A percentile compares a stretch with the other conserved stretches of the same genome.
phyloP scores from a whole-genome alignment of 2,329 filamentous ascomycete species.

The Chaetomiaceae sp. region DNA sequence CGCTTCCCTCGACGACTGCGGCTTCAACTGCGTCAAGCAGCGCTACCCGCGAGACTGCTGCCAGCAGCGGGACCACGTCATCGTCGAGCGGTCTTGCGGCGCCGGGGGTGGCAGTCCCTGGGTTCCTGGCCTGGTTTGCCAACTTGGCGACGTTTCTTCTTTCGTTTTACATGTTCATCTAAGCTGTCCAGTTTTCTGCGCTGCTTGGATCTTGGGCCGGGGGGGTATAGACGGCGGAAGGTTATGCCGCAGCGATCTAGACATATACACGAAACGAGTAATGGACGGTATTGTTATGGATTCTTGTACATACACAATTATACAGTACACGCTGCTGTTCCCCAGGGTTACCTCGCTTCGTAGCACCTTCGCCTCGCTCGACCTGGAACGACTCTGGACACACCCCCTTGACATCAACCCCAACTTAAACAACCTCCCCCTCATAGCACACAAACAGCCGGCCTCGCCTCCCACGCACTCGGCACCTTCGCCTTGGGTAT shows the following conservation, averaged over 20 bases:
- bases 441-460: slow-evolving; percentile 1
- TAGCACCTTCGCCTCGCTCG: too few relatives aligned
- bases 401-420: too few relatives aligned
- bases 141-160: slow-evolving; percentile 15
- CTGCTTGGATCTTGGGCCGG: neutral
- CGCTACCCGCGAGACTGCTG: neutral
- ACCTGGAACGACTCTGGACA: too few relatives aligned
- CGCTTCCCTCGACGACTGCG: neutral
- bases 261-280: neutral
- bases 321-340: too few relatives aligned
- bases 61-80: neutral
- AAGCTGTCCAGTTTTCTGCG: neutral
- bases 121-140: slow-evolving; percentile 14
- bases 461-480: neutral
- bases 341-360: too few relatives aligned
- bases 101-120: slow-evolving; percentile 3
- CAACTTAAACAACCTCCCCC: too few relatives aligned
- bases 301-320: too few relatives aligned
- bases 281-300: too few relatives aligned
- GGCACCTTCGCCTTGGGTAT: slow-evolving; percentile 17
- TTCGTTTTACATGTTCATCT: slow-evolving; percentile 18
- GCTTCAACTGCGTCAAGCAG: neutral
- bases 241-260: neutral
- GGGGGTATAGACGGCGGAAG: neutral
- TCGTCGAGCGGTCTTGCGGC: slow-evolving; percentile 11